Evolutionary conservation across 179 eudicot species (phyloP).

Genomic region (Patellifolia procumbens): DNA sequence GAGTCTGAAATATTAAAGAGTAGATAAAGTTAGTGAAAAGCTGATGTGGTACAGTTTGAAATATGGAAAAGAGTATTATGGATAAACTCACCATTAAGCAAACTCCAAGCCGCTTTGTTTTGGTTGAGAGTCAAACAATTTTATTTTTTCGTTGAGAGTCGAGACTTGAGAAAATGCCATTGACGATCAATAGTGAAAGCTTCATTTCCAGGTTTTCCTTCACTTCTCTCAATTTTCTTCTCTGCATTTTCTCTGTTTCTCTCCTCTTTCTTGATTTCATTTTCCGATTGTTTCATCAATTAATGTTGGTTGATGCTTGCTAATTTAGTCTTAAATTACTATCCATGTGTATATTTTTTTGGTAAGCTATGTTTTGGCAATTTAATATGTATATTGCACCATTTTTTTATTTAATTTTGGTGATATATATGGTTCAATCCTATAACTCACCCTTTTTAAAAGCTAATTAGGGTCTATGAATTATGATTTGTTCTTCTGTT

Average conservation of each 20-base stretch:
- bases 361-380: not conserved
- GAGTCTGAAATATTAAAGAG: no score
- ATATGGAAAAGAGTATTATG: no score
- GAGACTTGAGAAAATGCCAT: slow-evolving; percentile 1
- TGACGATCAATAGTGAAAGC: not conserved
- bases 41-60: no score
- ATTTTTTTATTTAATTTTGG: not conserved
- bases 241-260: not conserved
- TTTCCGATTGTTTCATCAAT: not conserved
- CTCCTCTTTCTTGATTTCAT: not conserved
- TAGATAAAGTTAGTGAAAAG: no score
- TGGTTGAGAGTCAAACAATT: no score
- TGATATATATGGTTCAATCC: not conserved
- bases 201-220: not conserved
- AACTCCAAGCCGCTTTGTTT: no score
- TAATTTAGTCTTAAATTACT: not conserved
- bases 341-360: not conserved
- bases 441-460: no score
- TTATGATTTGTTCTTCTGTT: not conserved
- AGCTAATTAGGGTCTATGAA: not conserved
- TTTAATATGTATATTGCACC: not conserved
- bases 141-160: not conserved
- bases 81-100: no score
- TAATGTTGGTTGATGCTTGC: not conserved
- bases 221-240: not conserved